phyloP scores from a whole-genome alignment of 768 basidiomycete genomes.

The Suillus discolor region DNA sequence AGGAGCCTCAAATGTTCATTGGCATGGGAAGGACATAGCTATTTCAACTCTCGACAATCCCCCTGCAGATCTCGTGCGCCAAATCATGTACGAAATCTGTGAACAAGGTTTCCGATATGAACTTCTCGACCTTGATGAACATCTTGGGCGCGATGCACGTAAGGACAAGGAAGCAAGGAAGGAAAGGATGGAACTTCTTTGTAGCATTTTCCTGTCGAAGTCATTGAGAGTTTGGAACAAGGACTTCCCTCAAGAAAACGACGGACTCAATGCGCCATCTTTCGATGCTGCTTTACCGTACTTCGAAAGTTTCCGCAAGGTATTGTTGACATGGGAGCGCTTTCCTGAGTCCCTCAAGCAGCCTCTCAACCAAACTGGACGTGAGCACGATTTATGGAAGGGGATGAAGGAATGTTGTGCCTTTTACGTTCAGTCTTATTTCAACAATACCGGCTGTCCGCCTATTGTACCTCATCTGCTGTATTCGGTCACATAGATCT shows the following conservation, averaged over 20 bases:
- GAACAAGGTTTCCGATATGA: neutral
- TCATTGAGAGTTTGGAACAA: neutral
- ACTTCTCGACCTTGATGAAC: neutral
- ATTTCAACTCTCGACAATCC: neutral
- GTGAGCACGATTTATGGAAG: neutral
- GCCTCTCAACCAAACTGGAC: neutral
- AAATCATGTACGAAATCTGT: neutral
- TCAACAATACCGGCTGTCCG: neutral
- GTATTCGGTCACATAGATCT: neutral
- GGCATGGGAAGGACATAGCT: neutral
- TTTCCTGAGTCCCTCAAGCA: neutral
- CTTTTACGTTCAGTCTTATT: neutral
- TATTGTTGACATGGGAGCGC: neutral
- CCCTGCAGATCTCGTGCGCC: neutral
- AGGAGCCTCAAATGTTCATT: neutral
- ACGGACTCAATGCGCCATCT: neutral
- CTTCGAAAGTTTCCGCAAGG: neutral
- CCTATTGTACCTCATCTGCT: neutral
- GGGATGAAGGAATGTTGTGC: neutral
- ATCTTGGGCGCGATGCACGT: neutral
- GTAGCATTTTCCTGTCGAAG: neutral
- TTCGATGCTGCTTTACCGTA: neutral
- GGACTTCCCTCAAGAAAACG: neutral
- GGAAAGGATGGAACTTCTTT: neutral
- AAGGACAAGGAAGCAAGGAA: neutral